Evolutionary conservation across 495 filamentous ascomycete genomes (phyloP), one percentile per base, ranked within the genome.

Genomic region (Pyrenula aspistea): DNA sequence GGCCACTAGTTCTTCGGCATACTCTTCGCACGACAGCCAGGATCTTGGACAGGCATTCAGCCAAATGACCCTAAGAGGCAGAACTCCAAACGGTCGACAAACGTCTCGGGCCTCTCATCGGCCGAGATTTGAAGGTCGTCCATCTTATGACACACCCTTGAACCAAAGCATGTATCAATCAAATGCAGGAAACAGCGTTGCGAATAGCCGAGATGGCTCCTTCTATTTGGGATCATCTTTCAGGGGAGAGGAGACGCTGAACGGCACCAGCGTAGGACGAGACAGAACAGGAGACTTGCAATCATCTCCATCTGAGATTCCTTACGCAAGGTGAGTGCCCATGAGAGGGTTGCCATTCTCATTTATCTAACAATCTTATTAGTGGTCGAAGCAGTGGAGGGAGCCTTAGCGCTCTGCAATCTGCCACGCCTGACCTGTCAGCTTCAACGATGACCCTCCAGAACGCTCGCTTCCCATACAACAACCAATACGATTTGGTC

Each of bases 401-500:
- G 15, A 42, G 15, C 4, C 8, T 42, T 42, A 42, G 31, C 31
- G 31, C 8, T 15, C 15, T 42, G 31, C 31, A 42, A 42, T 8
- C 31, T 42, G 31, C 31, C 4, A 42, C 31, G 15, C 31, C 31
- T 4, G 31, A 42, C 15, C 31, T 42, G 15, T 42, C 31, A 8
- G 4, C 31, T 42, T 42, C 31, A 42, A 42, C 4, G 4, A 42
- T 42, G 4, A 15, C 31, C 31, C 8, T 15, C 4, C 31, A 42
- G 31, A 4, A 42, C 8, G 4, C 31, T 42, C 31, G 31, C 8
- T 8, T 42, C 53, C 67, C 71, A 48, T 71, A 72, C 25, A 55
- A 70, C 23, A 62, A 62, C n/a, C 53, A 63, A 3, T 78, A 75
- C 50, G 76, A 77, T 12, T 66, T 70, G 53, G 58, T 68, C 22